Evolutionary conservation across 805 yeast species (phyloP).

Genomic region (Lachancea meyersii): DNA sequence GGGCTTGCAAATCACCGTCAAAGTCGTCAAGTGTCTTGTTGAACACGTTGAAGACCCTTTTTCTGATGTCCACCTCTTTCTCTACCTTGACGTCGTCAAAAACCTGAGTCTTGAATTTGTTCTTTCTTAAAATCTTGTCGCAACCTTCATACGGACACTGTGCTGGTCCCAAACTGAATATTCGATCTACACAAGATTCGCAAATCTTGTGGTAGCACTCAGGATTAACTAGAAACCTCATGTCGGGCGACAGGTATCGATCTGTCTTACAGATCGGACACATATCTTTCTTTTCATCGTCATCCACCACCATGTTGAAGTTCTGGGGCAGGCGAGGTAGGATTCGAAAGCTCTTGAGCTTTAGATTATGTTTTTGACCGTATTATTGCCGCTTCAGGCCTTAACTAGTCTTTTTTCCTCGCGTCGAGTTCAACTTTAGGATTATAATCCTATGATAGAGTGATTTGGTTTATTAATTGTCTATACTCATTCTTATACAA

Average conservation of each 20-base stretch:
- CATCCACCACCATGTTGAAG: constrained; percentile 27
- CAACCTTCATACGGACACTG: constrained; percentile 94
- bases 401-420: too few relatives aligned
- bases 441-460: too few relatives aligned
- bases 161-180: constrained; percentile 90
- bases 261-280: constrained; percentile 98
- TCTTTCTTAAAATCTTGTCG: constrained; percentile 78
- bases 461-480: not conserved
- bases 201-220: constrained; percentile 98
- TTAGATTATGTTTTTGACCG: not conserved
- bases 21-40: constrained; percentile 79
- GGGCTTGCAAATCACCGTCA: constrained; percentile 45
- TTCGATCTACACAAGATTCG: constrained; percentile 93
- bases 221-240: constrained; percentile 87
- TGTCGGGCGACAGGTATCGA: constrained; percentile 85
- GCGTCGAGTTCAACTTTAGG: too few relatives aligned
- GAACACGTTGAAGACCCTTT: constrained; percentile 66
- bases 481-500: not conserved
- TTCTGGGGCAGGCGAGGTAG: not conserved
- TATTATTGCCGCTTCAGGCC: not conserved
- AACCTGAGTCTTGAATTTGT: constrained; percentile 83
- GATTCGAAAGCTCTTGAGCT: not conserved
- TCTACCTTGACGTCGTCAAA: constrained; percentile 90
- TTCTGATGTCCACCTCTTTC: constrained; percentile 85
- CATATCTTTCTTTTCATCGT: constrained; percentile 62